A percentile compares a stretch with the other conserved stretches of the same genome.
Conservation (phyloP, 805 yeast species). For the Groenewaldozyma tartarivorans region DNA sequence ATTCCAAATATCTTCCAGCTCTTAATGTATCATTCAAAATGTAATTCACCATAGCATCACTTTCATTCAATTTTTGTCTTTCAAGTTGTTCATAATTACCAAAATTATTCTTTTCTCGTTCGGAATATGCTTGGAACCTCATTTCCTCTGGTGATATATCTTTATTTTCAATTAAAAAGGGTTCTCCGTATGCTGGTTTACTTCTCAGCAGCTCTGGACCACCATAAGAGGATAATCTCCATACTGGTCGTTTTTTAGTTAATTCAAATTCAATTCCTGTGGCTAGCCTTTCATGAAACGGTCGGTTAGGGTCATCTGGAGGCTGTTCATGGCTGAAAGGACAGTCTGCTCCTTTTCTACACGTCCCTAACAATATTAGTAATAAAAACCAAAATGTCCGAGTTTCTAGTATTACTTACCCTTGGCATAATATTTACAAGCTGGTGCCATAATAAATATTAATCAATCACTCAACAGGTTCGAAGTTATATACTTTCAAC, state of each 20-base stretch:
- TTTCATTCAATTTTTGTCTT: conserved; percentile 34
- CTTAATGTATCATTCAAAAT: conserved; percentile 33
- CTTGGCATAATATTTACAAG: conserved; percentile 9
- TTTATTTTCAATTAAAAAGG: conserved; percentile 10
- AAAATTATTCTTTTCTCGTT: conserved; percentile 3
- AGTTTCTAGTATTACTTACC: too few relatives aligned
- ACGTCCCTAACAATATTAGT: conserved; percentile 8
- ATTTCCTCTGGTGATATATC: conserved; percentile 17
- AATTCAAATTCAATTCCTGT: conserved; percentile 6
- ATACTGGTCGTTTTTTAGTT: conserved; percentile 6
- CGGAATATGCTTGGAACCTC: conserved; percentile 13
- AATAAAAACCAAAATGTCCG: too few relatives aligned
- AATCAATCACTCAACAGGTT: too few relatives aligned
- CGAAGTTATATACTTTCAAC: too few relatives aligned
- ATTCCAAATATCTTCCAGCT: conserved; percentile 52
- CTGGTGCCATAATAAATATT: too few relatives aligned
- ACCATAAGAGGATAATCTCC: conserved; percentile 11
- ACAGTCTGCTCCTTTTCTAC: conserved; percentile 12
- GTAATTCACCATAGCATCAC: conserved; percentile 33
- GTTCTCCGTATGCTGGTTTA: not conserved
- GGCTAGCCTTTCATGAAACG: conserved; percentile 3
- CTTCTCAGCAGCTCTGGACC: not conserved
- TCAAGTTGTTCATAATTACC: conserved; percentile 2
- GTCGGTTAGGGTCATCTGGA: conserved; percentile 2
- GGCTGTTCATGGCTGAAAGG: conserved; percentile 9